Conservation (phyloP, 2,329 filamentous ascomycete species). For the Elsinoe necatrix region DNA sequence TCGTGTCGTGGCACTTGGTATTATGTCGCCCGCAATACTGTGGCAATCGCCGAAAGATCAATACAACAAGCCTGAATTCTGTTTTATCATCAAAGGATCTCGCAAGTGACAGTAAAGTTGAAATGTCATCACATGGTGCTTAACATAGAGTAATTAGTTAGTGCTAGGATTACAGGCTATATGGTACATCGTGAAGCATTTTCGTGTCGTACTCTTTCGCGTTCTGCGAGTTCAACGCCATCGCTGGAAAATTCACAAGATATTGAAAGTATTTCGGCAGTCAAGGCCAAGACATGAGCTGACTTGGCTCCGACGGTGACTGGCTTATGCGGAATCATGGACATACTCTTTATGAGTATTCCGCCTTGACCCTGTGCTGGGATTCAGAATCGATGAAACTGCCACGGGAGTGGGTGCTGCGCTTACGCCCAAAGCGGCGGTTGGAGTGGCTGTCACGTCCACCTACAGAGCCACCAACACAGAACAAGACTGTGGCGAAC, state of each 20-base stretch:
- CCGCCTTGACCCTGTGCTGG: constrained; percentile 59
- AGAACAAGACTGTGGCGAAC: constrained; percentile 60
- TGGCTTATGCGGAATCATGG: constrained; percentile 52
- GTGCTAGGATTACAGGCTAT: background rate
- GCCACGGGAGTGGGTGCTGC: constrained; percentile 41
- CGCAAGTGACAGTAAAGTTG: too few species aligned
- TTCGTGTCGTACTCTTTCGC: background rate
- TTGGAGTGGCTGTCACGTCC: constrained; percentile 36
- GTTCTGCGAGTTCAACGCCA: background rate
- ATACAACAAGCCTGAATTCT: too few species aligned
- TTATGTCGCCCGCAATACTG: background rate
- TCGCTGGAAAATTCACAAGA: background rate
- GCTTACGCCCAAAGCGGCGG: constrained; percentile 43
- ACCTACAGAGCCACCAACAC: constrained; percentile 38
- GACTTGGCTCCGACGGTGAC: too few species aligned
- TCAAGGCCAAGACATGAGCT: too few species aligned
- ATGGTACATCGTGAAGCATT: constrained; percentile 6
- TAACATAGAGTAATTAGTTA: background rate
- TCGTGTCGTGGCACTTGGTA: background rate
- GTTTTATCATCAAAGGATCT: too few species aligned
- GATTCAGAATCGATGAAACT: constrained; percentile 49
- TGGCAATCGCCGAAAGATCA: too few species aligned
- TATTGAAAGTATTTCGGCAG: too few species aligned
- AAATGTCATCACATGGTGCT: background rate
- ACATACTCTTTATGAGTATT: constrained; percentile 47